Base-by-base conservation (phyloP, 108 stramenopile genomes). In the Conticribra weissflogii region DNA sequence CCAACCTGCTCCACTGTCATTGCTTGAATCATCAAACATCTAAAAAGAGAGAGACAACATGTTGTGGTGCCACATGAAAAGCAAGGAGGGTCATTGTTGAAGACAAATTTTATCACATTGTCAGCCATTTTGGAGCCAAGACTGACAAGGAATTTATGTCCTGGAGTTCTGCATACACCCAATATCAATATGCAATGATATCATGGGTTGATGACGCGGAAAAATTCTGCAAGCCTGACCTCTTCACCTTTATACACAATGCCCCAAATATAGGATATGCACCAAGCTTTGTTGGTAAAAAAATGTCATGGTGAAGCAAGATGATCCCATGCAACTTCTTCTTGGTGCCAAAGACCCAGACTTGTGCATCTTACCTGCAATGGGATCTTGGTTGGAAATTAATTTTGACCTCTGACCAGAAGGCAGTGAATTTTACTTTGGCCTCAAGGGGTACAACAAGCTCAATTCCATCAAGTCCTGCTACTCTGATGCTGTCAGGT, bases 321-420 rank as follows among this genome's bases (percentile, higher is more conserved):
- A 71, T 41, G 45, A 58, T n/a, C 69, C 69, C 2, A 28, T 4
- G 7, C 69, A 71, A 41, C 2, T 60, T 60, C 9, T 71, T n/a
- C 16, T 71, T 51, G 69, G 69, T 3, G 59, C 69, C 17, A 45
- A 51, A 7, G 59, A 71, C 21, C 33, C 33, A 16, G 48, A 45
- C 22, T 71, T 50, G 27, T 60, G 59, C 41, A 34, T 47, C 15
- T 27, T 60, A 22, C 16, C 29, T 3, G 22, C 19, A 15, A 18
- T 71, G 15, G 52, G 52, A 24, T 14, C 14, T 3, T 62, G 46
- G 61, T 25, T 48, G 4, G 46, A 62, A 47, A 30, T n/a, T 4
- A 8, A 46, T n/a, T 68, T 33, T 30, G 15, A 44, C 15, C 24
- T 48, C 15, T 41, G 49, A n/a, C 67, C 56, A 25, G 56, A 58